A percentile compares a stretch with the other conserved stretches of the same genome.
Conservation (phyloP, 129 eudicot genomes). For the Escallonia rubra region DNA sequence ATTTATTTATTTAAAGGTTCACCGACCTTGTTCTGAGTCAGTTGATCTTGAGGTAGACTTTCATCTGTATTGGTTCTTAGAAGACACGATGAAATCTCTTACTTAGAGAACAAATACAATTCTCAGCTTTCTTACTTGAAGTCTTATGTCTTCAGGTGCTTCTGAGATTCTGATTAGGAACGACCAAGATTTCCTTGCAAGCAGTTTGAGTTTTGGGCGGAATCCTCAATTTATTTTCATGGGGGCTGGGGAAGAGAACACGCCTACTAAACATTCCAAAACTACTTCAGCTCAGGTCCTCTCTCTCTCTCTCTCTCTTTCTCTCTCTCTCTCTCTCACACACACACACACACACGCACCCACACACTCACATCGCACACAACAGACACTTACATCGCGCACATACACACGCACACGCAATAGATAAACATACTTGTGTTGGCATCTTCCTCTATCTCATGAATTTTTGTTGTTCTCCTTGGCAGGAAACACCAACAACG, state of each 20-base stretch:
- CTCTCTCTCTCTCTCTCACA: background rate
- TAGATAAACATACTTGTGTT: background rate
- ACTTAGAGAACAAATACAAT: background rate
- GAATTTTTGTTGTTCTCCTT: background rate
- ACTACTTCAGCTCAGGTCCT: conserved; percentile 61
- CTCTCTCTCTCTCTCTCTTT: background rate
- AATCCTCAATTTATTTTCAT: conserved; percentile 22
- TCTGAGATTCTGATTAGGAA: conserved; percentile 11
- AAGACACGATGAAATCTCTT: background rate
- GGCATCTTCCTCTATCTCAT: background rate
- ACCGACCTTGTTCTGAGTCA: background rate
- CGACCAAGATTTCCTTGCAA: conserved; percentile 3
- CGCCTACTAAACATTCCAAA: conserved; percentile 72
- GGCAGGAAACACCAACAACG: conserved; percentile 58
- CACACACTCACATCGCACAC: background rate
- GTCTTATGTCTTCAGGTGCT: conserved; percentile 25
- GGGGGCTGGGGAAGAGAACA: conserved; percentile 80
- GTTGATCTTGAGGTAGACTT: background rate
- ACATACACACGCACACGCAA: too few species aligned
- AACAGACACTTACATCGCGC: background rate
- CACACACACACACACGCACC: background rate
- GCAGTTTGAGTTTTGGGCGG: conserved; percentile 15
- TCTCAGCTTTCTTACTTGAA: background rate
- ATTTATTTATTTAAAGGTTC: too few species aligned
- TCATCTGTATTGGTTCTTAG: background rate